Conservation (phyloP, 306 rosid species). For the Gastrolobium villosum region DNA sequence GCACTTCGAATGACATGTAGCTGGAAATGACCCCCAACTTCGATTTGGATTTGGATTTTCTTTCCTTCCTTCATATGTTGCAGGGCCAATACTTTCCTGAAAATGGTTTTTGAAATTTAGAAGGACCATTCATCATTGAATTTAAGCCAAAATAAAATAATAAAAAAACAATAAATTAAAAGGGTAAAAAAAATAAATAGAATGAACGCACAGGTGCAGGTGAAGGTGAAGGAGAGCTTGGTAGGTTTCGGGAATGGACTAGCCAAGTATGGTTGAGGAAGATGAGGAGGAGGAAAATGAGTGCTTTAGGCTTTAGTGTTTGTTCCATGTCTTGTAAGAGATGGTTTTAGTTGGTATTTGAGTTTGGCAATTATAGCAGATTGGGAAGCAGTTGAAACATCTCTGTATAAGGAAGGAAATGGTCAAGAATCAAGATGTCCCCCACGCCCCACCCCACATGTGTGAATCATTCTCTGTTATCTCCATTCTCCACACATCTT, state of each 20-base stretch:
- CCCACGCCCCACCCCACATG: slow-evolving; percentile 40
- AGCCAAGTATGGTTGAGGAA: slow-evolving; percentile 42
- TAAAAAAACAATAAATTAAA: neutral
- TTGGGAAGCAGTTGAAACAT: slow-evolving; percentile 53
- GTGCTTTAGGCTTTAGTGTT: slow-evolving; percentile 36
- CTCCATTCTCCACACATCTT: slow-evolving; percentile 6
- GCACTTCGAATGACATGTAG: slow-evolving; percentile 63
- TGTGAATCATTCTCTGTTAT: neutral
- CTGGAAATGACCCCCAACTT: slow-evolving; percentile 61
- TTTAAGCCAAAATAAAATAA: neutral
- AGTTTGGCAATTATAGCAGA: slow-evolving; percentile 22
- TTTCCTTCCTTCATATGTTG: slow-evolving; percentile 17
- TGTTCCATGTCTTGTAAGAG: slow-evolving; percentile 43
- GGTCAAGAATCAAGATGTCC: slow-evolving; percentile 36
- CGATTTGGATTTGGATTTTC: slow-evolving; percentile 5
- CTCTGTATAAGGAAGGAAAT: slow-evolving; percentile 41
- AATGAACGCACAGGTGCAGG: slow-evolving; percentile 47
- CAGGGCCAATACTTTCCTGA: slow-evolving; percentile 46
- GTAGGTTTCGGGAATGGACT: slow-evolving; percentile 34
- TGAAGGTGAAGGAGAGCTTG: slow-evolving; percentile 59
- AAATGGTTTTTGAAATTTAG: slow-evolving; percentile 3
- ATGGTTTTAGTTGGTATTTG: neutral
- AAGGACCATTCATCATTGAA: neutral
- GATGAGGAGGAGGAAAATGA: slow-evolving; percentile 23
- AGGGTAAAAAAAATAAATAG: neutral